Percentiles rank a stretch among this genome's conserved stretches.
Conservation (phyloP, 352 stramenopile genomes). For the Phytophthora citricola region DNA sequence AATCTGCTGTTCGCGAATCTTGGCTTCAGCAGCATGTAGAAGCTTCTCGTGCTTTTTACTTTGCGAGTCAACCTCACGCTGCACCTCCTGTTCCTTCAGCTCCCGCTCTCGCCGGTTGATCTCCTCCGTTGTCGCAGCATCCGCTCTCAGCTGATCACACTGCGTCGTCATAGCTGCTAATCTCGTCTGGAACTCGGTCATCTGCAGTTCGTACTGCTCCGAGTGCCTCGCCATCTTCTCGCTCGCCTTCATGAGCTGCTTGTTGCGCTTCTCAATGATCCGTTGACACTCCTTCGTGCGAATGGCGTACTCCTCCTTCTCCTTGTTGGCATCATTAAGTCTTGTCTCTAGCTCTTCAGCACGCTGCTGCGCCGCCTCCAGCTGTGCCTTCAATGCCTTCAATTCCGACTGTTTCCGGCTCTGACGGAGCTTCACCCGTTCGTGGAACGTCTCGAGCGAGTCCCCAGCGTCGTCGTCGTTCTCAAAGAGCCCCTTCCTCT, state of each 20-base stretch:
- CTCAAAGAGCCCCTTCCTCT: conserved; percentile 80
- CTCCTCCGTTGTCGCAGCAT: conserved; percentile 35
- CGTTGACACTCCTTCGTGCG: conserved; percentile 82
- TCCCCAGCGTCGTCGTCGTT: conserved; percentile 71
- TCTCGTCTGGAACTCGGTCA: conserved; percentile 50
- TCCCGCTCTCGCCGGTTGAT: conserved; percentile 39
- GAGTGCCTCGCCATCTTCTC: conserved; percentile 69
- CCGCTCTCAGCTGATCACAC: conserved; percentile 41
- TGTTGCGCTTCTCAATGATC: conserved; percentile 89
- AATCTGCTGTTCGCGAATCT: conserved; percentile 22
- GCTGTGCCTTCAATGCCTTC: conserved; percentile 48
- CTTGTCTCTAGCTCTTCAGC: conserved; percentile 44
- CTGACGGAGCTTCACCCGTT: conserved; percentile 75
- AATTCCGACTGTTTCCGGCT: conserved; percentile 75
- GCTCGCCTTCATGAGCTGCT: conserved; percentile 85
- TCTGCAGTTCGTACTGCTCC: conserved; percentile 67
- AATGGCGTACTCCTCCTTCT: conserved; percentile 73
- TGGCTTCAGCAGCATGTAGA: conserved; percentile 26
- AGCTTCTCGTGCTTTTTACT: conserved; percentile 37
- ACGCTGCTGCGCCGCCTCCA: conserved; percentile 46
- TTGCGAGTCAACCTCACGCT: conserved; percentile 41
- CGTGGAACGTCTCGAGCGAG: conserved; percentile 76
- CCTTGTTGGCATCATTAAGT: conserved; percentile 41
- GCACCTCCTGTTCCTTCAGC: conserved; percentile 48
- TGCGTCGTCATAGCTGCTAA: conserved; percentile 43